These are phyloP conservation scores for Phytophthora sp. DNA, from an alignment of 352 stramenopile genomes.

Conservation along the genomic window DNA sequence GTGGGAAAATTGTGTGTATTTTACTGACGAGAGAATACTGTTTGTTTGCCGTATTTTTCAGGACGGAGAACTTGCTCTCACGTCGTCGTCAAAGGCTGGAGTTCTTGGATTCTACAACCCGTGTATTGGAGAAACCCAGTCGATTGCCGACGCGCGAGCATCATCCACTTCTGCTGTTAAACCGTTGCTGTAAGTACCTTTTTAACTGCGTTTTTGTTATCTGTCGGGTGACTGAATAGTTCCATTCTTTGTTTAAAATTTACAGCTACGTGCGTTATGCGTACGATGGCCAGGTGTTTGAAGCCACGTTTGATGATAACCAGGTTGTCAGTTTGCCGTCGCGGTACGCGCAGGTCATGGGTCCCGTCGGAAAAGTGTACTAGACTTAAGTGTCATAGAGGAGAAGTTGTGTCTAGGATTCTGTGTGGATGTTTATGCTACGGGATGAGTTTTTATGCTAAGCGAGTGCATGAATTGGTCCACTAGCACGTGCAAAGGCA, in stretches of 20 bases:
- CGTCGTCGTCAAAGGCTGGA: constrained; percentile 63
- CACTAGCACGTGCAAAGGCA: constrained; percentile 50
- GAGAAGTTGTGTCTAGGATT: constrained; percentile 26
- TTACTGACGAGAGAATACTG: no score
- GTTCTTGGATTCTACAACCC: constrained; percentile 87
- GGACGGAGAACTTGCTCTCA: constrained; percentile 64
- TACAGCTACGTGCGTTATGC: constrained; percentile 80
- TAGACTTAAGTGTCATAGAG: constrained; percentile 40
- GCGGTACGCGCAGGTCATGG: constrained; percentile 75
- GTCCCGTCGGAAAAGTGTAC: constrained; percentile 64
- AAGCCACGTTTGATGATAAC: constrained; percentile 82
- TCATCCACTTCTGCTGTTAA: constrained; percentile 23
- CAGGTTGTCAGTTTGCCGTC: constrained; percentile 78
- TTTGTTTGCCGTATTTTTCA: constrained; percentile 21
- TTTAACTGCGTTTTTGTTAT: no score
- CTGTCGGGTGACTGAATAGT: background rate
- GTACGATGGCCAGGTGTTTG: constrained; percentile 74
- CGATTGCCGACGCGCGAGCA: constrained; percentile 41
- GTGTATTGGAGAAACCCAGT: constrained; percentile 57
- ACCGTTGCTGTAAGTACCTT: constrained; percentile 76
- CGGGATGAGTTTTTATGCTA: constrained; percentile 25
- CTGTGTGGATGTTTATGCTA: constrained; percentile 27
- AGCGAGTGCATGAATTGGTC: constrained; percentile 55
- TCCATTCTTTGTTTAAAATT: background rate
- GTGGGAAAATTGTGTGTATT: background rate